These are phyloP conservation scores for Amanita exitialis DNA, from an alignment of 768 basidiomycete genomes.

Conservation along the genomic window DNA sequence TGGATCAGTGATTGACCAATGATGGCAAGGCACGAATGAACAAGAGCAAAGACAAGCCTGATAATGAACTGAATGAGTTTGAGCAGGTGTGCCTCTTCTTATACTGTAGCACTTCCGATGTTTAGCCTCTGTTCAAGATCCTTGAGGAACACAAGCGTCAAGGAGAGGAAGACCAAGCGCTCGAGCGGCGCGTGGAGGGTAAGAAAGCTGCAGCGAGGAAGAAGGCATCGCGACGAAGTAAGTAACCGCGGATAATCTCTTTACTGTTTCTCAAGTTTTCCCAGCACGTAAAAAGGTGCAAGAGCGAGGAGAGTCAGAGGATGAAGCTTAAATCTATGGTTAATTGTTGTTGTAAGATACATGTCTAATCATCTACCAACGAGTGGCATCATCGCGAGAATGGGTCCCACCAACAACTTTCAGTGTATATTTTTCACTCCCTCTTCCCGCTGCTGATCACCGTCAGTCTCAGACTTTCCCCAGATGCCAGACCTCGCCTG, in stretches of 20 bases:
- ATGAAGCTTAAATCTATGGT: constrained; percentile 3
- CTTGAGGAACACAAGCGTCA: constrained; percentile 74
- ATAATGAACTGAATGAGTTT: constrained; percentile 91
- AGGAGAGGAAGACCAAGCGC: constrained; percentile 85
- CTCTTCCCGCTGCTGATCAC: not conserved
- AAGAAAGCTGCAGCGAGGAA: constrained; percentile 79
- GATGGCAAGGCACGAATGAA: constrained; percentile 61
- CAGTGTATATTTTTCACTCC: not conserved
- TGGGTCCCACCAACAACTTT: not conserved
- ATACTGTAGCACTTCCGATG: not conserved
- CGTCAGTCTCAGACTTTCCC: not conserved
- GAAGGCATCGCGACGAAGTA: constrained; percentile 41
- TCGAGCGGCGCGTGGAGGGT: constrained; percentile 77
- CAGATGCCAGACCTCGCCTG: not conserved
- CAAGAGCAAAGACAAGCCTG: constrained; percentile 88
- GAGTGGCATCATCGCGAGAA: not conserved
- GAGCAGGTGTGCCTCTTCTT: constrained; percentile 46
- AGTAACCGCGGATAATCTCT: constrained; percentile 4
- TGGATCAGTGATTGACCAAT: not conserved
- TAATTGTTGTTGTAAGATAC: not conserved
- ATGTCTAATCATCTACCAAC: not conserved
- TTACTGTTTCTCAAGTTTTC: constrained; percentile 2
- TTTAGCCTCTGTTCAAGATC: constrained; percentile 38
- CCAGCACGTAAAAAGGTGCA: constrained; percentile 14
- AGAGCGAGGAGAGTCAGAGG: constrained; percentile 10